Percentiles rank a stretch among this genome's conserved stretches.
These are phyloP conservation scores for Penicillium bialowiezense DNA, from an alignment of 495 filamentous ascomycete species.

Conservation along the genomic window DNA sequence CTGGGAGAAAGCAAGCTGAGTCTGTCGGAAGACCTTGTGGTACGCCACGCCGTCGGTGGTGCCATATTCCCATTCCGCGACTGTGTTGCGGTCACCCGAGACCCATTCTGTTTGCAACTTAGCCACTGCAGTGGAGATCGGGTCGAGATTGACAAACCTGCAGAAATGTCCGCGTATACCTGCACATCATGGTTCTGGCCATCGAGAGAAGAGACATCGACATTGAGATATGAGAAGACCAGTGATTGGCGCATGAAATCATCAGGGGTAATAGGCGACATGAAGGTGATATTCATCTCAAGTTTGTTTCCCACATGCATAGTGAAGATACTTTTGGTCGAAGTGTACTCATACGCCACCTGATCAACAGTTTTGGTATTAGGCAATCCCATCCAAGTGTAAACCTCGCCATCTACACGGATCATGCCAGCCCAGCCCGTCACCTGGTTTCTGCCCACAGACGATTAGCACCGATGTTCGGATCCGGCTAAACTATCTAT, in stretches of 20 bases:
- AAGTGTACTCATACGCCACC: slow-evolving; percentile 54
- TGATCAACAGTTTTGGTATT: slow-evolving; percentile 45
- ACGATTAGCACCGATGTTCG: not conserved
- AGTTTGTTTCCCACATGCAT: slow-evolving; percentile 47
- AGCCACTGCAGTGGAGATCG: not conserved
- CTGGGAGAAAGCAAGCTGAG: slow-evolving; percentile 54
- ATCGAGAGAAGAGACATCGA: slow-evolving; percentile 52
- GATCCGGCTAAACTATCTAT: not conserved
- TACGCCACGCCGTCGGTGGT: slow-evolving; percentile 45
- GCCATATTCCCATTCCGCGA: slow-evolving; percentile 55
- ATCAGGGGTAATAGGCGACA: slow-evolving; percentile 55
- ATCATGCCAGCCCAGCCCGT: slow-evolving; percentile 56
- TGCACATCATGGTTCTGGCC: slow-evolving; percentile 53
- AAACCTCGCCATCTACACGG: slow-evolving; percentile 52
- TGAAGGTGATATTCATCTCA: slow-evolving; percentile 55
- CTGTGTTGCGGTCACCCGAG: slow-evolving; percentile 47
- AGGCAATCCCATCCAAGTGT: slow-evolving; percentile 56
- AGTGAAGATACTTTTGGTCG: slow-evolving; percentile 56
- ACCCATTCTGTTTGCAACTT: slow-evolving; percentile 51
- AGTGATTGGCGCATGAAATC: slow-evolving; percentile 56
- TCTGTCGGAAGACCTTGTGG: slow-evolving; percentile 52
- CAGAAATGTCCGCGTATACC: slow-evolving; percentile 59
- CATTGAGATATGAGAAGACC: slow-evolving; percentile 54
- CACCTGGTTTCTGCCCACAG: slow-evolving; percentile 38
- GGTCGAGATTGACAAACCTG: slow-evolving; percentile 36